Conservation (phyloP, 345 rosid species). For the Euphorbia peplus region DNA sequence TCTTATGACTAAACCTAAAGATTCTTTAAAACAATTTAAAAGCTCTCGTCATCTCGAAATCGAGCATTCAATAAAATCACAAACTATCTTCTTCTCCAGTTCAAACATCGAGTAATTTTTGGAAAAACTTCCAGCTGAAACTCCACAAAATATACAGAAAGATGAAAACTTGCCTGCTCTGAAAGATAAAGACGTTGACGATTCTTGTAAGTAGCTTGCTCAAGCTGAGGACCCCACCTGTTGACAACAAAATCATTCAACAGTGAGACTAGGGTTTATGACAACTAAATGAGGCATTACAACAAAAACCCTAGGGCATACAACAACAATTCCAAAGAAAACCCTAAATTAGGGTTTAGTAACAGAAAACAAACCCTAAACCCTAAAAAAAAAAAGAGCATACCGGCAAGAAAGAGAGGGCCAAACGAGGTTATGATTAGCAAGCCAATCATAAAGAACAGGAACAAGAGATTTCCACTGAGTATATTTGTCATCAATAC, state of each 20-base stretch:
- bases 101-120: not conserved
- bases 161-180: conserved; percentile 44
- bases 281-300: not conserved
- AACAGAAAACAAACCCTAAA: no score
- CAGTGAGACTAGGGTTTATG: not conserved
- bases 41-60: no score
- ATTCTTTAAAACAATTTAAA: not conserved
- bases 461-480: conserved; percentile 97
- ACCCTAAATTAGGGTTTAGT: no score
- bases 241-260: conserved; percentile 1
- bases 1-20: not conserved
- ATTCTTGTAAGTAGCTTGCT: conserved; percentile 67
- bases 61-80: not conserved
- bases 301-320: conserved; percentile 36
- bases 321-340: no score
- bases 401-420: conserved; percentile 99
- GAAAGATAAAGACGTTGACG: conserved; percentile 72
- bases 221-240: conserved; percentile 79
- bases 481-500: conserved; percentile 82
- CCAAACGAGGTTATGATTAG: conserved; percentile 99
- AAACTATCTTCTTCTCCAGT: not conserved
- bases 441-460: conserved; percentile 97
- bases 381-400: not conserved
- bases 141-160: not conserved
- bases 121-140: not conserved